These are phyloP conservation scores for Zygoascus bituminiphila DNA, from an alignment of 805 yeast genomes.

Conservation along the genomic window DNA sequence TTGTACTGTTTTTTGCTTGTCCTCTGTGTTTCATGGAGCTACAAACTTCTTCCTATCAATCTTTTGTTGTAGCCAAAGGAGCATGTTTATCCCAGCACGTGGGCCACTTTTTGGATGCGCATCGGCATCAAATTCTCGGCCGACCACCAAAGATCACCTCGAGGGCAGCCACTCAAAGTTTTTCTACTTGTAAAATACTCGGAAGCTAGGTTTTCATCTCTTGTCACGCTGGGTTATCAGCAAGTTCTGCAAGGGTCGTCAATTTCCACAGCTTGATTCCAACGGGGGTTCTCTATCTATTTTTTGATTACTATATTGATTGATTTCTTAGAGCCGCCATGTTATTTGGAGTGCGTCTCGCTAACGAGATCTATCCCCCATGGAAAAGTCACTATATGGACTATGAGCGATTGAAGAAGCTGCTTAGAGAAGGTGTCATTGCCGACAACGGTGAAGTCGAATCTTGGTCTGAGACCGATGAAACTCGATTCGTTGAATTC, in stretches of 20 bases:
- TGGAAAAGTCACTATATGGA: constrained; percentile 89
- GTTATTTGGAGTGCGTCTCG: constrained; percentile 81
- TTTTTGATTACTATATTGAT: too few relatives aligned
- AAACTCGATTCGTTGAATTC: constrained; percentile 68
- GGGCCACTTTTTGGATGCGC: not conserved
- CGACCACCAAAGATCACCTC: not conserved
- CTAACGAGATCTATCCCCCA: constrained; percentile 74
- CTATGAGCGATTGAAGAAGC: constrained; percentile 82
- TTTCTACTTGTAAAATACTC: not conserved
- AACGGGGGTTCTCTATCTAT: not conserved
- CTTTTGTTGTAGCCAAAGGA: not conserved
- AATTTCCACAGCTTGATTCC: not conserved
- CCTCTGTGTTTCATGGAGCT: too few relatives aligned
- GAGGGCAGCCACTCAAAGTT: not conserved
- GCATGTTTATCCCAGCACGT: not conserved
- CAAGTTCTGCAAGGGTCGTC: too few relatives aligned
- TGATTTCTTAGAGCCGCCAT: too few relatives aligned
- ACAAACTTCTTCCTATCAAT: too few relatives aligned
- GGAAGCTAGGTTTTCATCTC: too few relatives aligned
- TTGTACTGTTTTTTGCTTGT: too few relatives aligned
- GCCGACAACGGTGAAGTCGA: constrained; percentile 29
- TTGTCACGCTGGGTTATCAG: too few relatives aligned
- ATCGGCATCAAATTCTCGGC: not conserved
- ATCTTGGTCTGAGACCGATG: constrained; percentile 72
- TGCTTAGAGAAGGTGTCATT: constrained; percentile 49